phyloP scores from a whole-genome alignment of 768 basidiomycete species.

The Sutorius australiensis region DNA sequence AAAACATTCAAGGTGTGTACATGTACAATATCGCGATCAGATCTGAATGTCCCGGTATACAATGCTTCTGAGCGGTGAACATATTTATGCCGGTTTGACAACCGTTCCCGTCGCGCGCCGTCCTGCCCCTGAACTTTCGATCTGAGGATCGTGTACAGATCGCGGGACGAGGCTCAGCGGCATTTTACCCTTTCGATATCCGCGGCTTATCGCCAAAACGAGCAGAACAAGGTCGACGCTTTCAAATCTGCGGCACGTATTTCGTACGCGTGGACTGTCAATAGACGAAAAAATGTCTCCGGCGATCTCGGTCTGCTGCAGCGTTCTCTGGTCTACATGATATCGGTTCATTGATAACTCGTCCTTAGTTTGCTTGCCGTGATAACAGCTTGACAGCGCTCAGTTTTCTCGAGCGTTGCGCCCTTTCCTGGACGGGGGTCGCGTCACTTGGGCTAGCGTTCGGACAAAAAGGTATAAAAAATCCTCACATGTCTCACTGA shows the following conservation, averaged over 20 bases:
- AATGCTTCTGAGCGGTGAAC: slow-evolving; percentile 1
- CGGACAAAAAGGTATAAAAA: slow-evolving; percentile 26
- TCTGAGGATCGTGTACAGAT: background rate
- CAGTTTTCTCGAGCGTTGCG: slow-evolving; percentile 1
- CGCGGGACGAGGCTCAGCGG: background rate
- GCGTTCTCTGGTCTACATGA: background rate
- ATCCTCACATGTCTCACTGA: slow-evolving; percentile 18
- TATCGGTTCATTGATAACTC: slow-evolving; percentile 1
- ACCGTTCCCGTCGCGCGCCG: slow-evolving; percentile 24
- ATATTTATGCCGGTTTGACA: background rate
- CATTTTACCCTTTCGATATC: slow-evolving; percentile 1
- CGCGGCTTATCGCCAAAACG: background rate
- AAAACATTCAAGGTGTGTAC: background rate
- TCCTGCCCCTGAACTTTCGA: background rate
- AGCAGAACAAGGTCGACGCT: background rate
- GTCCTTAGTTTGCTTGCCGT: slow-evolving; percentile 3
- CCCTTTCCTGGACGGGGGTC: background rate
- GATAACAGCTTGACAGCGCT: slow-evolving; percentile 4
- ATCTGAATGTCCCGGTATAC: slow-evolving; percentile 10
- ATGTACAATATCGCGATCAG: slow-evolving; percentile 11
- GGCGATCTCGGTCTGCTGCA: background rate
- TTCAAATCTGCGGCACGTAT: background rate
- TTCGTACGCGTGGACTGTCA: no score
- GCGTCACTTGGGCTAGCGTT: slow-evolving; percentile 2
- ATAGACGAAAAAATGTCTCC: background rate